These are phyloP conservation scores for Phylloporus rhodoxanthus DNA, from an alignment of 768 basidiomycete genomes.

Conservation along the genomic window DNA sequence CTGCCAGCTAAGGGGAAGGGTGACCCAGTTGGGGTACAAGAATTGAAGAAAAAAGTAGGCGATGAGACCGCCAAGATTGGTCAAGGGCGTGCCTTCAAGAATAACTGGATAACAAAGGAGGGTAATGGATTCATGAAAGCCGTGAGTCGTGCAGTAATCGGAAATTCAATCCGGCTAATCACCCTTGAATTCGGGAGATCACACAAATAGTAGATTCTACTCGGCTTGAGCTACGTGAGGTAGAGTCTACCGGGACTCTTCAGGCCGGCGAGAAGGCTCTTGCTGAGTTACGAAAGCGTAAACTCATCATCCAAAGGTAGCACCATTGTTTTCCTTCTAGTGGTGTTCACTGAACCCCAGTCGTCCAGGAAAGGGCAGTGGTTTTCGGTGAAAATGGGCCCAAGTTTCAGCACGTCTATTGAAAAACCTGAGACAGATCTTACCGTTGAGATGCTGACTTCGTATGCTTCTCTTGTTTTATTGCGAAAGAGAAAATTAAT, in stretches of 20 bases:
- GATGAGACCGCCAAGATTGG: conserved; percentile 90
- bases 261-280: conserved; percentile 74
- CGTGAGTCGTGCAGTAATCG: conserved; percentile 42
- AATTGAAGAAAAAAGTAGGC: conserved; percentile 73
- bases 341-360: conserved; percentile 2
- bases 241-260: conserved; percentile 67
- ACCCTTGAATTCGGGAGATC: conserved; percentile 38
- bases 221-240: conserved; percentile 64
- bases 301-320: conserved; percentile 80
- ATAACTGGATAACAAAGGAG: conserved; percentile 92
- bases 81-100: conserved; percentile 94
- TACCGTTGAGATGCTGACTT: conserved; percentile 89
- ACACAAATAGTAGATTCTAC: conserved; percentile 67
- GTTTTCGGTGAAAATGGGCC: conserved; percentile 84
- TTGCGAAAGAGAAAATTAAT: conserved; percentile 1
- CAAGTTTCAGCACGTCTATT: conserved; percentile 82
- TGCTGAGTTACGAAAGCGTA: conserved; percentile 87
- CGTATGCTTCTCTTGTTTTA: conserved; percentile 44
- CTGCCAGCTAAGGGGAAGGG: conserved; percentile 70
- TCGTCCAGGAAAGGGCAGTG: conserved; percentile 82
- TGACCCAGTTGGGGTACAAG: conserved; percentile 54
- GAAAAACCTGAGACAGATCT: conserved; percentile 95
- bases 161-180: not conserved
- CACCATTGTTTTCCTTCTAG: not conserved
- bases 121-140: conserved; percentile 80